Base-by-base conservation (phyloP, 140 eudicot genomes). In the Oenanthe javanica region DNA sequence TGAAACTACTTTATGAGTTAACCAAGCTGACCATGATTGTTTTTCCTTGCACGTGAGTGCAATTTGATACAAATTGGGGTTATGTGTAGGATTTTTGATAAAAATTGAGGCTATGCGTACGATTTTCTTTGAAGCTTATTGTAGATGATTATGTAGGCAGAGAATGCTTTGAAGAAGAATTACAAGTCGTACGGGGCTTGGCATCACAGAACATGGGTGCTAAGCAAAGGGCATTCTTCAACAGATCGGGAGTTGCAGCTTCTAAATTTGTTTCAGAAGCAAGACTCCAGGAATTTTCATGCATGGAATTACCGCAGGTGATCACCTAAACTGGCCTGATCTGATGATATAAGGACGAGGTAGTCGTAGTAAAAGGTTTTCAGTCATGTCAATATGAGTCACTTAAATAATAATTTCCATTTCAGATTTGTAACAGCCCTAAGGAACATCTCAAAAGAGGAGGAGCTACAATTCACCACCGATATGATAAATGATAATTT, bases 271-370 rank as follows among this genome's bases (percentile, higher is more conserved):
- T 92, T 87, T 83, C 98, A 92, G 87, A 92, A 89, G 89, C 81
- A 82, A 75, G 98, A 90, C 70, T 18, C 93, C 45, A 92, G 98
- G 38, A 94, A 92, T 86, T 94, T 94, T 75, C 98, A 90, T 81
- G 96, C 98, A 9, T 94, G 98, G 98, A 92, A 92, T 81, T 92
- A 94, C 87, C 80, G 98, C 69, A 94, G 98, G 98, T 92, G 80
- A 85, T 77, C 25, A 72, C 55, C 31, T 84, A 50, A 27, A 42
- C 70, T 52, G 40, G 21, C 42, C 11, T 67, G 23, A 6, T 43
- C 49, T 25, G 43, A 43, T 55, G 46, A 72, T 43, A 16, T 73
- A 43, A 73, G 5, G 38, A 73, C 8, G 18, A 73, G 4, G 46
- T 73, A 7, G 6, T 45, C 19, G 27, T 21, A n/a, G 70, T 67